Evolutionary conservation across 2,329 filamentous ascomycete species (phyloP).

Genomic region (Fusarium caatingaense): DNA sequence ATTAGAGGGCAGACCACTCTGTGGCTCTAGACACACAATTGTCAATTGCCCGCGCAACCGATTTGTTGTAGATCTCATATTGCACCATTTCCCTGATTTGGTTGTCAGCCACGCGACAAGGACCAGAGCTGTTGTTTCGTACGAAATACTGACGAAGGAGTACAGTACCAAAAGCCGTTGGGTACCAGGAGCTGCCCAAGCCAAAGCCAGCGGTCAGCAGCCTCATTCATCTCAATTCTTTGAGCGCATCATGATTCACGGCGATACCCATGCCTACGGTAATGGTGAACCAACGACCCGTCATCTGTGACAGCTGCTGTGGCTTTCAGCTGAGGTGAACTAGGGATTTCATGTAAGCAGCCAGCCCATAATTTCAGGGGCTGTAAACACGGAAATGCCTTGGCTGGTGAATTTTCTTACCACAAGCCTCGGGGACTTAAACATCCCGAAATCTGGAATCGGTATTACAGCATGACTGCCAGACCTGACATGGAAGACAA

Average conservation of each 20-base stretch:
- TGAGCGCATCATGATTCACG: slow-evolving; percentile 6
- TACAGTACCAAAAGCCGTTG: slow-evolving; percentile 1
- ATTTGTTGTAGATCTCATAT: slow-evolving; percentile 31
- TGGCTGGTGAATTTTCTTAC: slow-evolving; percentile 17
- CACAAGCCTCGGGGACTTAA: slow-evolving; percentile 1
- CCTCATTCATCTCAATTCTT: neutral
- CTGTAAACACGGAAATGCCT: slow-evolving; percentile 24
- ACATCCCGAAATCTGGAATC: slow-evolving; percentile 1
- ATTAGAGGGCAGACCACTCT: slow-evolving; percentile 21
- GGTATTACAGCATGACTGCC: neutral
- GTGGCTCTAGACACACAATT: slow-evolving; percentile 28
- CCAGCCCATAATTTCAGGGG: slow-evolving; percentile 18
- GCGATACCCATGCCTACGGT: neutral
- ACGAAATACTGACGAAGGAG: neutral
- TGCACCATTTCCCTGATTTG: slow-evolving; percentile 39
- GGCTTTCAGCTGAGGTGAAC: slow-evolving; percentile 37
- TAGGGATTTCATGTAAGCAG: slow-evolving; percentile 21
- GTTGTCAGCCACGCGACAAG: slow-evolving; percentile 39
- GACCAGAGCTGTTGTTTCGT: neutral
- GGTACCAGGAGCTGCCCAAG: slow-evolving; percentile 23
- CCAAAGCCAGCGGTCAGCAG: slow-evolving; percentile 16
- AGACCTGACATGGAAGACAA: neutral
- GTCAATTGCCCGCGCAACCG: slow-evolving; percentile 7
- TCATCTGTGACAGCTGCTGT: slow-evolving; percentile 29
- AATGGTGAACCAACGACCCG: slow-evolving; percentile 13